Percentiles rank a stretch among this genome's conserved stretches.
These are phyloP conservation scores for Botrytis aclada DNA, from an alignment of 2,329 filamentous ascomycete genomes.

Conservation along the genomic window DNA sequence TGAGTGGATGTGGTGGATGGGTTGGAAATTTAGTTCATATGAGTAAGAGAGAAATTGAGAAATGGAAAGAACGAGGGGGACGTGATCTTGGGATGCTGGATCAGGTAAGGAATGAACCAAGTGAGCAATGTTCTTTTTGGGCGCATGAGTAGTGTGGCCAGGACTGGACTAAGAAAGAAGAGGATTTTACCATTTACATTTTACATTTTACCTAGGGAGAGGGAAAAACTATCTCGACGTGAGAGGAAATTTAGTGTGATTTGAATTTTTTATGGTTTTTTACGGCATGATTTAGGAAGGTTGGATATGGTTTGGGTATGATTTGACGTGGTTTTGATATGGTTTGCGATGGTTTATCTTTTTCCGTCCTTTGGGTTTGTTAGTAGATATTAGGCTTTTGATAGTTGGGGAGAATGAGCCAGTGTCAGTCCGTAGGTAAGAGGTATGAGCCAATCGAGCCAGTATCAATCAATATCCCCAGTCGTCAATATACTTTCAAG, in stretches of 20 bases:
- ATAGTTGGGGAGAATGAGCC: background rate
- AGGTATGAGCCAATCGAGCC: background rate
- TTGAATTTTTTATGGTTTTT: background rate
- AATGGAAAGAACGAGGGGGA: slow-evolving; percentile 12
- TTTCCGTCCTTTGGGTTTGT: background rate
- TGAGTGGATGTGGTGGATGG: background rate
- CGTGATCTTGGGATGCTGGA: background rate
- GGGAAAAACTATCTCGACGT: background rate
- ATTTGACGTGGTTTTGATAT: no score
- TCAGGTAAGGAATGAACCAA: slow-evolving; percentile 9
- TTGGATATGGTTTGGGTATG: background rate
- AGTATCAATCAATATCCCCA: background rate
- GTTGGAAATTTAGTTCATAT: background rate
- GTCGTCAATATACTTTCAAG: background rate
- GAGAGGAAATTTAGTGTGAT: background rate
- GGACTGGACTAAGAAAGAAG: no score
- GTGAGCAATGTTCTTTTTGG: slow-evolving; percentile 6
- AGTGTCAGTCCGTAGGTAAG: background rate
- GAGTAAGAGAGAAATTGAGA: background rate
- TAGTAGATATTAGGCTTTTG: background rate
- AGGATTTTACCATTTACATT: no score
- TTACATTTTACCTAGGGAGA: no score
- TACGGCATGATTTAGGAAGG: background rate
- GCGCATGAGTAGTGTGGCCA: slow-evolving; percentile 16
- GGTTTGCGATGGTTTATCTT: background rate